Conservation (phyloP, 2,329 filamentous ascomycete species). For the Fusarium circinatum region DNA sequence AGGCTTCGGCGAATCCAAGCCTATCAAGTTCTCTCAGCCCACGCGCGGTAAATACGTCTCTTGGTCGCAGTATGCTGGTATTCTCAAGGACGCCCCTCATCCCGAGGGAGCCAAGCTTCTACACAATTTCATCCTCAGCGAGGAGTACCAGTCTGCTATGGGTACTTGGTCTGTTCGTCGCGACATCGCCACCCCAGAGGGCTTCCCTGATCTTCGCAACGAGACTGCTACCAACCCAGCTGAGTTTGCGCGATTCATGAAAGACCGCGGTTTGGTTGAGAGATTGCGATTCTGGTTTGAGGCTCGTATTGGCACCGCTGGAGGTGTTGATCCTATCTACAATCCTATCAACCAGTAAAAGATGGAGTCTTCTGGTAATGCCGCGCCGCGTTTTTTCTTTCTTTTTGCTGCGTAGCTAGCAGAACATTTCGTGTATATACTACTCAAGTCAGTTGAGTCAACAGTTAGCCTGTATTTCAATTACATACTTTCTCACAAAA, state of each 20-base stretch:
- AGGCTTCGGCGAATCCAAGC: background rate
- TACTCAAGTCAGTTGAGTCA: background rate
- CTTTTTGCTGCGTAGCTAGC: background rate
- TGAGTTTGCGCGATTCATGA: constrained; percentile 19
- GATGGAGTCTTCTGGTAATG: too few species aligned
- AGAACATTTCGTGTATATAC: background rate
- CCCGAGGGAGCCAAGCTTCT: constrained; percentile 29
- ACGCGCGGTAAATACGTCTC: constrained; percentile 54
- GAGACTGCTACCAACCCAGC: constrained; percentile 17
- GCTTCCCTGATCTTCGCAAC: constrained; percentile 3
- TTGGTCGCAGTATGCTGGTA: constrained; percentile 61
- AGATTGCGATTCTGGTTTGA: constrained; percentile 25
- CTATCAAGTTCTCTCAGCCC: constrained; percentile 46
- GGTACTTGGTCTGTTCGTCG: constrained; percentile 20
- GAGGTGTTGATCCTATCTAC: background rate
- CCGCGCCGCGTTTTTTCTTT: background rate
- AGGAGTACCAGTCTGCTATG: background rate
- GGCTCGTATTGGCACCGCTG: constrained; percentile 4
- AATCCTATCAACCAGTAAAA: background rate
- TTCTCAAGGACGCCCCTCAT: constrained; percentile 42
- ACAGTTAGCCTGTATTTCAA: background rate
- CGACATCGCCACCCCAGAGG: background rate
- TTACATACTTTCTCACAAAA: background rate
- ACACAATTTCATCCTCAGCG: constrained; percentile 17
- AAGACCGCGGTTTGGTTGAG: constrained; percentile 4